These are phyloP conservation scores for Thraustotheca clavata DNA, from an alignment of 352 stramenopile species.

Conservation along the genomic window DNA sequence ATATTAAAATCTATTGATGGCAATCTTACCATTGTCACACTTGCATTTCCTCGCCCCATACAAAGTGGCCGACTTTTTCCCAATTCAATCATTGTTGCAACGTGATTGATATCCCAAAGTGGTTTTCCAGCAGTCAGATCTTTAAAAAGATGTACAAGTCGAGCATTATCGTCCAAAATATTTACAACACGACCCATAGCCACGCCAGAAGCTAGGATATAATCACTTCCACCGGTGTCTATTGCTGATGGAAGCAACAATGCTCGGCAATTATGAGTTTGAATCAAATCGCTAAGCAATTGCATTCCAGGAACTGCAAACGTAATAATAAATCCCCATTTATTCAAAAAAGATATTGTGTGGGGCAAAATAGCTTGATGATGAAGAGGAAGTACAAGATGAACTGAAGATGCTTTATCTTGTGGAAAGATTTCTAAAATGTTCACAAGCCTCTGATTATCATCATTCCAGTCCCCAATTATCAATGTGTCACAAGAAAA, in stretches of 20 bases:
- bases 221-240: constrained; percentile 10
- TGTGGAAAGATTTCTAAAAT: not conserved
- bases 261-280: not conserved
- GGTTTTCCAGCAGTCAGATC: not conserved
- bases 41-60: constrained; percentile 23
- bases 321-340: not conserved
- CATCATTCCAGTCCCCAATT: constrained; percentile 6
- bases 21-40: constrained; percentile 17
- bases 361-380: not conserved
- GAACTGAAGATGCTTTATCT: too few species aligned
- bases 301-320: not conserved
- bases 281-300: not conserved
- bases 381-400: too few species aligned
- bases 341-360: not conserved
- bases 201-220: not conserved
- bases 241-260: constrained; percentile 4
- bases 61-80: constrained; percentile 25
- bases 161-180: not conserved
- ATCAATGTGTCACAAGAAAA: not conserved
- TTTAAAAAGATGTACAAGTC: constrained; percentile 13
- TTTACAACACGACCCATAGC: constrained; percentile 11
- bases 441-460: not conserved
- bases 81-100: constrained; percentile 15
- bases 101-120: not conserved
- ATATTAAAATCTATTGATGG: not conserved